Conservation (phyloP, 345 rosid species). For the Eucalyptus viminalis region DNA sequence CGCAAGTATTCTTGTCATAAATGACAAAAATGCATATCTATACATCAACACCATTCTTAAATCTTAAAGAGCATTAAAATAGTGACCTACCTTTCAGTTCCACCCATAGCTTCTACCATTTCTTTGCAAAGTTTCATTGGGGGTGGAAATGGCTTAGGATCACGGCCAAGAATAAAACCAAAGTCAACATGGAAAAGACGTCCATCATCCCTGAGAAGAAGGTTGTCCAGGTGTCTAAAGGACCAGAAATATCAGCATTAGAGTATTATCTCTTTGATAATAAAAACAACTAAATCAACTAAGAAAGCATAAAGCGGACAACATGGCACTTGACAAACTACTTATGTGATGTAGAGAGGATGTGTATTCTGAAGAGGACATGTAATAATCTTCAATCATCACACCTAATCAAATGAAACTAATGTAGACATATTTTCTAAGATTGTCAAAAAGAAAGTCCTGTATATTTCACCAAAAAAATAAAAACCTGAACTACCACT, state of each 20-base stretch:
- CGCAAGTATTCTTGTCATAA: background rate
- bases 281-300: background rate
- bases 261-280: background rate
- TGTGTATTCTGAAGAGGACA: background rate
- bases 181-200: slow-evolving; percentile 97
- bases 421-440: background rate
- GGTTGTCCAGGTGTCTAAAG: slow-evolving; percentile 90
- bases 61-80: background rate
- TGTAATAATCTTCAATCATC: background rate
- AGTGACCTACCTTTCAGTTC: slow-evolving; percentile 73
- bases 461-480: background rate
- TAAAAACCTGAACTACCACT: background rate
- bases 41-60: background rate
- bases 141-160: slow-evolving; percentile 98
- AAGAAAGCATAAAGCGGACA: background rate
- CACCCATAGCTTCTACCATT: slow-evolving; percentile 99
- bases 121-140: slow-evolving; percentile 99
- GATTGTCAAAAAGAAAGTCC: background rate
- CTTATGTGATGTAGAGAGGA: background rate
- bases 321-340: background rate
- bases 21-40: background rate
- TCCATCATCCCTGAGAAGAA: slow-evolving; percentile 91
- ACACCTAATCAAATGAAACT: background rate
- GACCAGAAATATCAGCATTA: background rate
- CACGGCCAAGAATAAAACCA: slow-evolving; percentile 93